These are phyloP conservation scores for Coemansia sp. DNA, from an alignment of 192 early-diverging fungal species.

Conservation along the genomic window DNA sequence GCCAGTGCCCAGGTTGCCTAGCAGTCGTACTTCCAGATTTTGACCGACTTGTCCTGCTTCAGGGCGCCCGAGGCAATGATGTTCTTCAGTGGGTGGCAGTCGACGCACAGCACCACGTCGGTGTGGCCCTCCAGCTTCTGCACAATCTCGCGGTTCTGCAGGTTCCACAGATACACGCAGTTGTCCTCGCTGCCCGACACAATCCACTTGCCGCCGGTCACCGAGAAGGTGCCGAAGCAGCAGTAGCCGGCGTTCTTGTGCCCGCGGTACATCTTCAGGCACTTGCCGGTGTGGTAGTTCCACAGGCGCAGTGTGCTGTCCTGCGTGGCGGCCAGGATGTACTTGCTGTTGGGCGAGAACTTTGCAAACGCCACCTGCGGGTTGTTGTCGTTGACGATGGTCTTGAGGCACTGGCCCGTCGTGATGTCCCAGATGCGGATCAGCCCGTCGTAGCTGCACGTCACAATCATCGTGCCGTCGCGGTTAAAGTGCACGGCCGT, in stretches of 20 bases:
- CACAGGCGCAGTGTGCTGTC: constrained; percentile 94
- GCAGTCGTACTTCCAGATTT: constrained; percentile 69
- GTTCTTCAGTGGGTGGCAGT: constrained; percentile 89
- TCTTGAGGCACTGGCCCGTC: constrained; percentile 97
- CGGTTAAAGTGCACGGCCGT: constrained; percentile 94
- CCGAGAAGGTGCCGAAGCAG: constrained; percentile 89
- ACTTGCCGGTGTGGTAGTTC: constrained; percentile 90
- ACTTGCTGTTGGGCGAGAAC: constrained; percentile 99
- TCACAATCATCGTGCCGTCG: constrained; percentile 95
- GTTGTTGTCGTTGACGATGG: constrained; percentile 92
- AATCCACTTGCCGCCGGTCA: constrained; percentile 86
- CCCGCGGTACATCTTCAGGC: constrained; percentile 91
- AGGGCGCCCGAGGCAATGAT: constrained; percentile 95
- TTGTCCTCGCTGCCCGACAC: constrained; percentile 95
- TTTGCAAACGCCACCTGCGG: constrained; percentile 96
- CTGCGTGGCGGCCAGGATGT: constrained; percentile 89
- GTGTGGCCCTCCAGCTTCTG: constrained; percentile 91
- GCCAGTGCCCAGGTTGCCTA: no score
- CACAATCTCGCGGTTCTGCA: constrained; percentile 94
- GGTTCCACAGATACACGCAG: constrained; percentile 94
- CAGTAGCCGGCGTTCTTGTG: constrained; percentile 92
- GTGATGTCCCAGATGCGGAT: constrained; percentile 99
- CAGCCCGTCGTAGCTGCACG: constrained; percentile 90
- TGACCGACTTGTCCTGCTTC: constrained; percentile 84
- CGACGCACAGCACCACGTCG: constrained; percentile 87